Evolutionary conservation across 768 basidiomycete species (phyloP), one percentile per base, ranked within the genome.

Genomic region (Amanita pallidorosea): DNA sequence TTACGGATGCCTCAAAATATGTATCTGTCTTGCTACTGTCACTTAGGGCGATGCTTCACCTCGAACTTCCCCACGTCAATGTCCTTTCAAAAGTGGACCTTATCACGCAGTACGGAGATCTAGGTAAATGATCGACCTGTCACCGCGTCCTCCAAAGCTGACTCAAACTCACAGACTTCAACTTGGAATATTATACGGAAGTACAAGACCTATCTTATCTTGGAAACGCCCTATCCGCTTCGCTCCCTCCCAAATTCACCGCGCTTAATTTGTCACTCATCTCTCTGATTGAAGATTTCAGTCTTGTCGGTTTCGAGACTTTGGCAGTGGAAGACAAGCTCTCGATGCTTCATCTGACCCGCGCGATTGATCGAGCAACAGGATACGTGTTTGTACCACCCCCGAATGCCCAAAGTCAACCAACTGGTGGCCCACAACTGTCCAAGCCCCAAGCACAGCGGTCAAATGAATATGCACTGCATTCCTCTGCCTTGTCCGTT

Each of bases 51-150:
- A 98, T 98, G 96, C 74, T 99, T n/a, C 94, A 97, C 60, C 76
- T 99, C 50, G 96, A 96, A 60, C 76, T 98, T n/a, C 96, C 96
- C 0, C 96, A 98, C 63, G 74, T 99, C 67, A 98, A 99, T 61
- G 96, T 99, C 2, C 73, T 99, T 12, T 94, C 91, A 7, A 99
- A 99, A 66, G 75, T 98, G 49, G 96, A 99, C 66, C 70, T 97
- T n/a, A 71, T 99, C 15, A 72, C 77, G 15, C 80, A 85, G 56
- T 94, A 95, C 54, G 96, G 96, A 9, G 90, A 95, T 54, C 74
- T 98, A 38, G 89, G 94, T 94, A 38, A 3, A 13, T 11, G 5
- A 38, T 37, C 8, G 17, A 17, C 37, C 18, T 17, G 17, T 3
- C 31, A 38, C 9, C 22, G 22, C 18, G 12, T 41, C 20, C 9